A percentile compares a stretch with the other conserved stretches of the same genome.
phyloP scores from a whole-genome alignment of 768 basidiomycete species.

The Lyophyllum decastes region DNA sequence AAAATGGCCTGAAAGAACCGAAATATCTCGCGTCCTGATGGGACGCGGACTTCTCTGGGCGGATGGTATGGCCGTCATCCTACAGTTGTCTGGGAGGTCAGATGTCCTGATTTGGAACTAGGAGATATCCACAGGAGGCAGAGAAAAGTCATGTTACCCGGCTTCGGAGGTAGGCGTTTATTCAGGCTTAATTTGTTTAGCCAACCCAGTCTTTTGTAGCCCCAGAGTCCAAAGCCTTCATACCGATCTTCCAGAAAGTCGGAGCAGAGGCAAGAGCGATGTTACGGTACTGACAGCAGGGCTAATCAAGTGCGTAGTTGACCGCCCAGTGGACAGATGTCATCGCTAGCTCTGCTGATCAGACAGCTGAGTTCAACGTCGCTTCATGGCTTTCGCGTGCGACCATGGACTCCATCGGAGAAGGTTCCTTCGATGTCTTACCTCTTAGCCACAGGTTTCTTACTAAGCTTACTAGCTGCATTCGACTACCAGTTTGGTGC shows the following conservation, averaged over 20 bases:
- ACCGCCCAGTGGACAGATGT: conserved; percentile 53
- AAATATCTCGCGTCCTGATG: conserved; percentile 49
- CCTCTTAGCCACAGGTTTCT: neutral
- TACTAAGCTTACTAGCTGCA: conserved; percentile 33
- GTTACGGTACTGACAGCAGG: neutral
- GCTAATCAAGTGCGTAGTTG: conserved; percentile 32
- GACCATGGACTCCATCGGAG: conserved; percentile 52
- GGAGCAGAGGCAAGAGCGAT: conserved; percentile 39
- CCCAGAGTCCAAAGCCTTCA: conserved; percentile 50
- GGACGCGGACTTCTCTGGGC: conserved; percentile 58
- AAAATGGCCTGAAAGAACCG: conserved; percentile 51
- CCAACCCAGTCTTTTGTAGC: conserved; percentile 18
- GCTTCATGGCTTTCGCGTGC: conserved; percentile 51
- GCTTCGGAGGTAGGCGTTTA: conserved; percentile 45
- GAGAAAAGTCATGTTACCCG: conserved; percentile 54
- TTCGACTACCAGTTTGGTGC: conserved; percentile 62
- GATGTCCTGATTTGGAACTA: conserved; percentile 9
- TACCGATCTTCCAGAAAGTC: conserved; percentile 47
- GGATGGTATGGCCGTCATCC: conserved; percentile 36
- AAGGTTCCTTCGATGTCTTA: conserved; percentile 32
- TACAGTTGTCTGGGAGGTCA: neutral
- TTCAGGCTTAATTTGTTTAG: neutral
- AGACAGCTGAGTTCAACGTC: conserved; percentile 45
- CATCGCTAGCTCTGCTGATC: conserved; percentile 41
- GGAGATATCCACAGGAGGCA: conserved; percentile 55